A percentile compares a stretch with the other conserved stretches of the same genome.
Conservation (phyloP, 495 filamentous ascomycete species). For the Sporormia fimetaria region DNA sequence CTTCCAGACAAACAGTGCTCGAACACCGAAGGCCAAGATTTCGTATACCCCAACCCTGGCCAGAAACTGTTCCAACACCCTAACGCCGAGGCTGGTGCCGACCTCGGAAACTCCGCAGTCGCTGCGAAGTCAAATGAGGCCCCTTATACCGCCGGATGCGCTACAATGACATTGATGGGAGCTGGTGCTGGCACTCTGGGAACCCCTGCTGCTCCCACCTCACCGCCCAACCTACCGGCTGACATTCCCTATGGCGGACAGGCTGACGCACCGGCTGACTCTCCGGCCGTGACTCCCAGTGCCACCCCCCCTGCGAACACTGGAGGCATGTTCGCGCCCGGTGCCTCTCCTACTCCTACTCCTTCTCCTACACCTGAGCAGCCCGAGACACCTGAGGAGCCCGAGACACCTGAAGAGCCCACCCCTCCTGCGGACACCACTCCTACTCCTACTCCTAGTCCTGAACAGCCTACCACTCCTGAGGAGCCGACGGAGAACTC, state of each 20-base stretch:
- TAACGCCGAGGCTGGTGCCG: neutral
- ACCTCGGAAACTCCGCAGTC: conserved; percentile 1
- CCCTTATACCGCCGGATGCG: conserved; percentile 17
- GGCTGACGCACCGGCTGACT: conserved; percentile 1
- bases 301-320: conserved; percentile 5
- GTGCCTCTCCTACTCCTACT: conserved; percentile 17
- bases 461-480: neutral
- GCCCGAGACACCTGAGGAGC: neutral
- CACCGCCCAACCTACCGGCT: conserved; percentile 3
- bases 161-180: conserved; percentile 21
- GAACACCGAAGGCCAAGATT: conserved; percentile 36
- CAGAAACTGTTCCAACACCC: too few species aligned
- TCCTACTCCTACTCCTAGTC: conserved; percentile 2
- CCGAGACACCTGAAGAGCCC: neutral
- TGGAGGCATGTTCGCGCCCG: conserved; percentile 21
- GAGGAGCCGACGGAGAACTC: too few species aligned
- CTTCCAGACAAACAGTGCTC: conserved; percentile 44
- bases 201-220: conserved; percentile 8
- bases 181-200: conserved; percentile 24
- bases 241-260: conserved; percentile 3
- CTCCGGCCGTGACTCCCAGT: conserved; percentile 1
- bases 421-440: conserved; percentile 1
- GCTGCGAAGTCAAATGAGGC: too few species aligned
- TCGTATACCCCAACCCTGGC: conserved; percentile 49
- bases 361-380: neutral